Evolutionary conservation across 2,329 filamentous ascomycete species (phyloP), one percentile per base, ranked within the genome.

Genomic region (Talaromyces rugulosus): DNA sequence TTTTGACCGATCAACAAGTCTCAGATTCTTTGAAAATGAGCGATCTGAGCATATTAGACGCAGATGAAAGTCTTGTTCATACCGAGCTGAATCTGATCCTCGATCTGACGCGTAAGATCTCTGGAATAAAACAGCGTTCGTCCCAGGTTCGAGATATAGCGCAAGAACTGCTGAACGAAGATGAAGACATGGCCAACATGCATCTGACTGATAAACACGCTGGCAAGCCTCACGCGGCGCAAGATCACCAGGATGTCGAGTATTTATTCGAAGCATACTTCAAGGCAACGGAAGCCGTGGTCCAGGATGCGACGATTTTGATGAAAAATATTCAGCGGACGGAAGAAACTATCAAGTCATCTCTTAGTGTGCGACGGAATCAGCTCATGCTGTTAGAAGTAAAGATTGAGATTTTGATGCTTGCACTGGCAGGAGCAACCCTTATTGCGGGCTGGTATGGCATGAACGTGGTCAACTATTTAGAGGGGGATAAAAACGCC

Each of bases 341-440:
- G 8, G 71, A 72, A 52, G 71, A 72, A 16, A 74, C 69, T 0
- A 72, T 75, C 27, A 66, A 72, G 40, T 72, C 72, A 0, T 67
- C 72, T 16, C 60, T 77, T 44, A 70, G 72, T 40, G 73, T 75
- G 50, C 71, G 72, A 36, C 69, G 74, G 4, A 77, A 77, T 53
- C 74, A 77, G 61, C 76, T 77, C 64, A 74, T 77, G 72, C 67
- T 76, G 3, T 68, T 77, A 11, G 74, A 77, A 58, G 71, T 72
- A 7, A 69, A 72, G 63, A 66, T 77, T 31, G 73, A 75, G 64
- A 75, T 76, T 36, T 66, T 70, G 57, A 76, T 75, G 68, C 63
- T 77, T 5, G 72, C 70, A 4, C 64, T 77, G n/a, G 71, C 72
- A 0, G 66, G 66, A n/a, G 72, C 71, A 1, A 77, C 74, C 0